Evolutionary conservation across 192 early-diverging fungal genomes (phyloP).

Genomic region (Mortierella claussenii): DNA sequence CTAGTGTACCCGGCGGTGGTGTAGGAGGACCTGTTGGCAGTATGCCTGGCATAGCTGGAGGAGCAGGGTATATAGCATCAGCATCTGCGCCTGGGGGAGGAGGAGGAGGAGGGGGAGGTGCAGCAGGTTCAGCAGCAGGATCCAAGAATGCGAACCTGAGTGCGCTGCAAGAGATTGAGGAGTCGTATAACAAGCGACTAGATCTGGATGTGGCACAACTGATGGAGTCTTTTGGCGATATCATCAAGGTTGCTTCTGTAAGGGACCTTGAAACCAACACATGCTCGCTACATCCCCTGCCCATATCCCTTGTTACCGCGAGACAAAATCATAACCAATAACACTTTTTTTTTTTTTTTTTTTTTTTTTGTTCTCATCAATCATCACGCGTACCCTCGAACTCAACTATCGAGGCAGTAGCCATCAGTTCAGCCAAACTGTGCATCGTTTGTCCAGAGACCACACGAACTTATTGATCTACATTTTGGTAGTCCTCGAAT

Average conservation of each 20-base stretch:
- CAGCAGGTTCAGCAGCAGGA: constrained; percentile 1
- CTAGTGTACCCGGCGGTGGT: constrained; percentile 13
- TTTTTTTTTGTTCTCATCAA: too few relatives aligned
- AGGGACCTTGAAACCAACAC: too few relatives aligned
- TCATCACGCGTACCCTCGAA: too few relatives aligned
- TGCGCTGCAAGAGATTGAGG: constrained; percentile 60
- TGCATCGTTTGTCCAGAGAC: too few relatives aligned
- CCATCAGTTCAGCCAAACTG: too few relatives aligned
- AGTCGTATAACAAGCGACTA: constrained; percentile 62
- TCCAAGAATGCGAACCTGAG: constrained; percentile 14
- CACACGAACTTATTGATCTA: too few relatives aligned
- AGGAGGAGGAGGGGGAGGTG: constrained; percentile 14
- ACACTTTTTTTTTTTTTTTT: too few relatives aligned
- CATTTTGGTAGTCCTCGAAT: too few relatives aligned
- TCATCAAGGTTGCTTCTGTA: constrained; percentile 62
- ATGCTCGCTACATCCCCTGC: too few relatives aligned
- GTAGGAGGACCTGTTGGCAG: background rate
- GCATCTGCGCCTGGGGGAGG: constrained; percentile 8
- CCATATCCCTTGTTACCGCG: too few relatives aligned
- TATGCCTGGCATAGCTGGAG: constrained; percentile 6
- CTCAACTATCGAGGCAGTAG: too few relatives aligned
- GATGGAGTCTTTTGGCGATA: constrained; percentile 64
- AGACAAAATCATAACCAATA: too few relatives aligned
- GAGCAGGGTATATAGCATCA: constrained; percentile 5
- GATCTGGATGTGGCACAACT: constrained; percentile 60